Evolutionary conservation across 169 alveolate genomes (phyloP).

Genomic region (Babesia microti): DNA sequence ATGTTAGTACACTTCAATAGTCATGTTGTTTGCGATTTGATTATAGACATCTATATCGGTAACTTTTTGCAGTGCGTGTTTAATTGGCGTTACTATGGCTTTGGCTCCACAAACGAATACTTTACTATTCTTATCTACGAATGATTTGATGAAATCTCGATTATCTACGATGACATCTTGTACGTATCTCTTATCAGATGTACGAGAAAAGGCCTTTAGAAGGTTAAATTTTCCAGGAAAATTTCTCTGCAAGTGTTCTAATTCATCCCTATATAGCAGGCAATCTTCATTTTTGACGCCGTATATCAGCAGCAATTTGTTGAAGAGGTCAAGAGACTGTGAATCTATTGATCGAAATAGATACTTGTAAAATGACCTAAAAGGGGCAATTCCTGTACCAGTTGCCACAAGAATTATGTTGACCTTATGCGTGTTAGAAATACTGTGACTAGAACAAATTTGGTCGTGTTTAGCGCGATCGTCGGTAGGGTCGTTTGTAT

Average conservation of each 20-base stretch:
- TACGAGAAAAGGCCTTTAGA: constrained; percentile 34
- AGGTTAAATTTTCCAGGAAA: constrained; percentile 30
- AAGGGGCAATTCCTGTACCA: constrained; percentile 63
- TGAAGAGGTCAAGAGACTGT: constrained; percentile 1
- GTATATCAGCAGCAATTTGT: constrained; percentile 29
- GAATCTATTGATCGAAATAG: constrained; percentile 1
- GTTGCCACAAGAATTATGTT: constrained; percentile 54
- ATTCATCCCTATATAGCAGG: constrained; percentile 28
- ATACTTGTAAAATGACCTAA: constrained; percentile 32
- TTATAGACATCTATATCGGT: neutral
- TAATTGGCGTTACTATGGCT: constrained; percentile 20
- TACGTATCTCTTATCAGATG: constrained; percentile 18
- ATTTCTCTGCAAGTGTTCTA: constrained; percentile 29
- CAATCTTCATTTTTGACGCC: constrained; percentile 50
- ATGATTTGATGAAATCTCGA: neutral
- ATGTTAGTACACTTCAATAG: constrained; percentile 30
- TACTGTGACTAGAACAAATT: constrained; percentile 7
- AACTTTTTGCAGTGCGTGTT: constrained; percentile 1
- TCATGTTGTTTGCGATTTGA: neutral
- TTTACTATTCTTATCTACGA: constrained; percentile 11
- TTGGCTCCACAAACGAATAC: constrained; percentile 36
- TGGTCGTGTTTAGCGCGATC: constrained; percentile 7
- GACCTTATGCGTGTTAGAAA: constrained; percentile 5
- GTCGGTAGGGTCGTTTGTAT: neutral
- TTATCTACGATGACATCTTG: constrained; percentile 14